Base-by-base conservation (phyloP, 75 land plant genomes). In the Ceratopteris richardii region DNA sequence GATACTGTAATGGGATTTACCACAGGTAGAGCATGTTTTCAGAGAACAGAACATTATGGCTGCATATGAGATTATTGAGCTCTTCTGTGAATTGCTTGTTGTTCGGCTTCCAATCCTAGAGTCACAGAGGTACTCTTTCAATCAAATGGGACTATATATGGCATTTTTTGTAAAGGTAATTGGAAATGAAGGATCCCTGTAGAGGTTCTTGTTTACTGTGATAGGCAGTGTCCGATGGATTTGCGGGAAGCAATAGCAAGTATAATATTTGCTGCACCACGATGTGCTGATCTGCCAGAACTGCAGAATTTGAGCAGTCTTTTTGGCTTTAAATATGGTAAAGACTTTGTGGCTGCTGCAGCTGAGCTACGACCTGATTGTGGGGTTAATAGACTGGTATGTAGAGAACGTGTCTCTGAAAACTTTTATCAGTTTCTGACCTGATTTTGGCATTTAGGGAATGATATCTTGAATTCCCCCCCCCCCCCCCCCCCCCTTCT, bases 11-110 rank as follows among this genome's bases (percentile, higher is more conserved):
- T n/a, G n/a, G n/a, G n/a, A n/a, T 40, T 40, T 40, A 14, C 13
- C 9, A 10, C 56, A 83, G 96, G 85, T 90, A 50, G 96, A 90
- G 56, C 96, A 87, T 69, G 81, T 87, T 21, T 76, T 86, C 14
- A 71, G 96, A 60, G 91, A 90, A 67, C 88, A 90, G 56, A 90
- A 90, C 63, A 65, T 81, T 36, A 64, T 90, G 82, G 96, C 92
- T 25, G 92, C 96, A 37, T 81, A 90, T 64, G 96, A 90, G 65
- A 78, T 90, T 31, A 60, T 90, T 44, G 92, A 87, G 59, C 82
- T 87, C 51, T 90, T 90, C 68, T 90, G 96, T 62, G 96, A 86
- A 44, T 70, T 86, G 10, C 41, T 90, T 43, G 78, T 82, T 30
- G 62, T 71, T n/a, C 78, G 91, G 12, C 73, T 86, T 19, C 78